Percentiles rank a stretch among this genome's conserved stretches.
Conservation (phyloP, 2,329 filamentous ascomycete species). For the Microsporum audouinii region DNA sequence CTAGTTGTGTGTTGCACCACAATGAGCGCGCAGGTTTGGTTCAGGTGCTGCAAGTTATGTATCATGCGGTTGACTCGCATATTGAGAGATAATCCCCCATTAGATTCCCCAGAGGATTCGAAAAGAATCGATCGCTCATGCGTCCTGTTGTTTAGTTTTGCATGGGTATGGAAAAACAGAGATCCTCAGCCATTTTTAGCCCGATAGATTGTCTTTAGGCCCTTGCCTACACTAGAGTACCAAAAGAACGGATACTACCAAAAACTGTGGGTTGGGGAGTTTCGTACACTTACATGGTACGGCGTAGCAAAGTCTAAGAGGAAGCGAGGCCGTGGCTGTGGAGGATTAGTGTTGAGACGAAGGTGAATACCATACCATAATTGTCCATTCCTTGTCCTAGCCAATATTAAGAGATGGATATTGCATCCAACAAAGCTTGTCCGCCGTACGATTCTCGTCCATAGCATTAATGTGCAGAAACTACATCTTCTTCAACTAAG, state of each 20-base stretch:
- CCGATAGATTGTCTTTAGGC: not conserved
- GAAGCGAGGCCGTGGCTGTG: not conserved
- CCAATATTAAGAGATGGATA: not conserved
- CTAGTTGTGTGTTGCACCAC: not conserved
- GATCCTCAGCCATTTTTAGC: not conserved
- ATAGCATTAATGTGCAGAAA: too few relatives aligned
- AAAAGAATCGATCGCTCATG: not conserved
- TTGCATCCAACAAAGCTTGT: not conserved
- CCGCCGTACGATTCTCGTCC: not conserved
- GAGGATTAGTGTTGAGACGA: not conserved
- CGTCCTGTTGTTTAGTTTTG: not conserved
- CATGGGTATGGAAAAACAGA: not conserved
- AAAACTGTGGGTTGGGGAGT: not conserved
- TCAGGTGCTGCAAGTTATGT: not conserved
- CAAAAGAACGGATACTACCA: not conserved
- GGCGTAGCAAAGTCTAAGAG: not conserved
- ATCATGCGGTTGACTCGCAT: not conserved
- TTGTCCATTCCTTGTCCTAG: too few relatives aligned
- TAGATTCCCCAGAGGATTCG: not conserved
- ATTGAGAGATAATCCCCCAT: not conserved
- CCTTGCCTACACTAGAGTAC: not conserved
- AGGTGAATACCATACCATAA: not conserved
- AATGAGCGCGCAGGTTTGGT: not conserved
- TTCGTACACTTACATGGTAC: not conserved
- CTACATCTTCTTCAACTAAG: too few relatives aligned